Percentiles rank a stretch among this genome's conserved stretches.
Evolutionary conservation across 202 grass and related monocot species (phyloP).

Genomic region (Schoenoplectus tabernaemontani): DNA sequence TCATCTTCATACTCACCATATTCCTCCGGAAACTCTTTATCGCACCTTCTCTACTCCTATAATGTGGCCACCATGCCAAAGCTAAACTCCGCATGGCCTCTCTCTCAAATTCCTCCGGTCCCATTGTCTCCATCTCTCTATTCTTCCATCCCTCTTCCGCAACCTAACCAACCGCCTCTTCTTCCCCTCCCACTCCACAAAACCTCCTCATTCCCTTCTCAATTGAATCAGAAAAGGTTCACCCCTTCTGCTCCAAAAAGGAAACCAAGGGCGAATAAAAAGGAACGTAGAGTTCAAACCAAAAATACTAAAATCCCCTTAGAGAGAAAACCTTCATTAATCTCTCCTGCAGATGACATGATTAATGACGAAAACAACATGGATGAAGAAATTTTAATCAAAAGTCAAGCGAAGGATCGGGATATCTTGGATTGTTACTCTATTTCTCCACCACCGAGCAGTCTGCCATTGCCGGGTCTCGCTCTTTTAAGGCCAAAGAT

Average conservation of each 20-base stretch:
- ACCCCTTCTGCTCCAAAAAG: constrained; percentile 7
- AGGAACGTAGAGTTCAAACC: constrained; percentile 13
- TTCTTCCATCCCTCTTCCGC: not conserved
- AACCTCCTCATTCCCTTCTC: constrained; percentile 5
- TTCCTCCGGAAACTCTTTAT: not conserved
- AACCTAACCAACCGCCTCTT: constrained; percentile 19
- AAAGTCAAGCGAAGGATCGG: not conserved
- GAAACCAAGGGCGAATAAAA: constrained; percentile 18
- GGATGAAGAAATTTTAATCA: not conserved
- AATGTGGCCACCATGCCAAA: not conserved
- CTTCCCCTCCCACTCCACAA: constrained; percentile 27
- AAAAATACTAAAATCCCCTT: constrained; percentile 13
- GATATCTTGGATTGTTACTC: constrained; percentile 23
- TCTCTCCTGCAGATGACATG: not conserved
- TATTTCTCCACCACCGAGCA: constrained; percentile 32
- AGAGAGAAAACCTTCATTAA: not conserved
- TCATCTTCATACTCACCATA: constrained; percentile 16
- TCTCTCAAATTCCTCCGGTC: not conserved
- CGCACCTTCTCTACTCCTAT: not conserved
- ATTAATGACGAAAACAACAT: not conserved
- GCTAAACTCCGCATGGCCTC: not conserved
- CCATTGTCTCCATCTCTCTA: not conserved
- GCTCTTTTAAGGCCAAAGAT: constrained; percentile 24
- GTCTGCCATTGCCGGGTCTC: constrained; percentile 33
- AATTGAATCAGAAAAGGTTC: not conserved